Conservation (phyloP, 148 eudicot genomes). For the Rheum nobile region DNA sequence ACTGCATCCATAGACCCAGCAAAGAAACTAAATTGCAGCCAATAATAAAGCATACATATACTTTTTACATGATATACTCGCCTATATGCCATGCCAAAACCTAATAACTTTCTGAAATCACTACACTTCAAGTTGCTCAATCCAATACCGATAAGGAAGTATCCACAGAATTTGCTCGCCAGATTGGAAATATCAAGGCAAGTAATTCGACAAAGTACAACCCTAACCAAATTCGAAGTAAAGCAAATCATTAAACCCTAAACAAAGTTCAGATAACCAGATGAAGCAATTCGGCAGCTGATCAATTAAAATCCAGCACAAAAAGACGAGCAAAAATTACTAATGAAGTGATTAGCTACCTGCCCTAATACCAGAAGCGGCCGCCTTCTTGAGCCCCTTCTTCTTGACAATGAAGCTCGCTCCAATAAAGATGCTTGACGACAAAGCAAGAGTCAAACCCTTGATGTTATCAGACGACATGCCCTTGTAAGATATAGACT, state of each 20-base stretch:
- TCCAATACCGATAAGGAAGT: not conserved
- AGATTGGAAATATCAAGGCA: not conserved
- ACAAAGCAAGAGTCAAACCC: slow-evolving; percentile 10
- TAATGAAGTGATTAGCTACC: not conserved
- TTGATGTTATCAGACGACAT: slow-evolving; percentile 10
- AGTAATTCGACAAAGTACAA: not conserved
- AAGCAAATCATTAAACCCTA: not conserved
- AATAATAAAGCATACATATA: not conserved
- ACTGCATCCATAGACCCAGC: not conserved
- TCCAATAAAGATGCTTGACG: slow-evolving; percentile 8
- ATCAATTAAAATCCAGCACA: not conserved
- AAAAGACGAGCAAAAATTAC: not conserved
- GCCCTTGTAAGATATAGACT: not conserved
- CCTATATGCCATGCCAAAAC: not conserved
- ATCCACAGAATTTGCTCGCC: not conserved
- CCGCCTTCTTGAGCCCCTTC: slow-evolving; percentile 8
- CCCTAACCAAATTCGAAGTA: not conserved
- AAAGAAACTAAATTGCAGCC: not conserved
- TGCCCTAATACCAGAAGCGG: slow-evolving; percentile 11
- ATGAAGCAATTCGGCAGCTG: not conserved
- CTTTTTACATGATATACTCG: not conserved
- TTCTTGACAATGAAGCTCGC: slow-evolving; percentile 10
- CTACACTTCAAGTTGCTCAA: not conserved
- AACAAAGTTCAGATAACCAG: not conserved
- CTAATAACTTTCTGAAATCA: not conserved